Evolutionary conservation across 306 rosid species (phyloP), one percentile per base, ranked within the genome.

Genomic region (Glycine tomentella): DNA sequence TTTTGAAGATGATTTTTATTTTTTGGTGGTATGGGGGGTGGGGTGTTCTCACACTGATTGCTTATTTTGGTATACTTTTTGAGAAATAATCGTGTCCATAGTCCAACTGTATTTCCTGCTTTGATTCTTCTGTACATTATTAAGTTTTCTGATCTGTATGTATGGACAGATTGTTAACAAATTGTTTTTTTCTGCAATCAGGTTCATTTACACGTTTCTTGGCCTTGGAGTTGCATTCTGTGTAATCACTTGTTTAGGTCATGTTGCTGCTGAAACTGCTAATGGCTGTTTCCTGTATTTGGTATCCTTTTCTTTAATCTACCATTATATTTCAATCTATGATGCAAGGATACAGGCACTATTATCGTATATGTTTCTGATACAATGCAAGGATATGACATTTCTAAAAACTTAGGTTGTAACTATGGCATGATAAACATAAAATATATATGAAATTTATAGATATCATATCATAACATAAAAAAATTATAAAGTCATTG

Each of bases 271-370:
- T 53, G 97, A 85, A 79, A 89, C 93, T 74, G 90, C 90, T 9
- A 92, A 88, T 82, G 90, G 94, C 9, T 94, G 94, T 83, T 92
- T 91, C 91, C 90, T 94, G 73, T 91, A 90, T 85, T 68, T 92
- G 89, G 96, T 92, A 94, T 90, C 90, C 91, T 84, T 83, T 82
- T 86, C 73, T 74, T 74, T 4, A 74, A 75, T 25, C 66, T 72
- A 16, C 62, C 33, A 9, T 25, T 52, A 13, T 80, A 15, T 69
- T 72, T 68, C n/a, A 25, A 69, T 42, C 17, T 56, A 5, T 34
- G 70, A 66, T 75, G 69, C 15, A 33, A 10, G n/a, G 33, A 4
- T 48, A 33, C 11, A 4, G 7, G 12, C 12, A 11, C 16, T 5
- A 14, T 25, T 55, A 82, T 49, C 56, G 2, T 46, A 77, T 33